These are phyloP conservation scores for Vanderwaltozyma yarrowii DNA, from an alignment of 805 yeast genomes.

Conservation along the genomic window DNA sequence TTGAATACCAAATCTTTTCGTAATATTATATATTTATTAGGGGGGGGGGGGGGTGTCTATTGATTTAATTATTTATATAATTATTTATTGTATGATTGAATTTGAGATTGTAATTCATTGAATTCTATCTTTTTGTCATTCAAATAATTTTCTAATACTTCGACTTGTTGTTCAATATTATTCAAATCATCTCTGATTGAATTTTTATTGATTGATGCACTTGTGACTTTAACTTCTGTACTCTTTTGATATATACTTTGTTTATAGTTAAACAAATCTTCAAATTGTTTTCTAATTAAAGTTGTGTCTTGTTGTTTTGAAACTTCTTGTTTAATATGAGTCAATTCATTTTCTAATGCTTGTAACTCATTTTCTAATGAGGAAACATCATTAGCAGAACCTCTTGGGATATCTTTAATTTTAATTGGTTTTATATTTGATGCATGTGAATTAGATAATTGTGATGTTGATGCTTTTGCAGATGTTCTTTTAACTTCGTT, in stretches of 20 bases:
- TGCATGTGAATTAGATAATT: slow-evolving; percentile 26
- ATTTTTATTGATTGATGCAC: slow-evolving; percentile 30
- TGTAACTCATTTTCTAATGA: slow-evolving; percentile 68
- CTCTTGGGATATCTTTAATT: slow-evolving; percentile 3
- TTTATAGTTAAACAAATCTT: slow-evolving; percentile 73
- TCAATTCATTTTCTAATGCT: slow-evolving; percentile 59
- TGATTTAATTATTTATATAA: not conserved
- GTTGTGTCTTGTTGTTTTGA: slow-evolving; percentile 10
- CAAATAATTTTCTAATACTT: slow-evolving; percentile 59
- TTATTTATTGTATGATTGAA: slow-evolving; percentile 2
- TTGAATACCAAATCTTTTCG: too few species aligned
- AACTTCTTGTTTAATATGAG: slow-evolving; percentile 40
- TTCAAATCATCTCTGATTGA: slow-evolving; percentile 54
- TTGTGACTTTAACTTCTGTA: not conserved
- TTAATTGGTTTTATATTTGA: slow-evolving; percentile 2
- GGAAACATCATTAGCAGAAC: slow-evolving; percentile 50
- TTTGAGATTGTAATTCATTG: slow-evolving; percentile 8
- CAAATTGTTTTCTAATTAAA: slow-evolving; percentile 53
- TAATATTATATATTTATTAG: too few species aligned
- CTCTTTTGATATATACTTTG: slow-evolving; percentile 33
- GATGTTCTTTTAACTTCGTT: slow-evolving; percentile 30
- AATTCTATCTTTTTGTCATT: slow-evolving; percentile 52
- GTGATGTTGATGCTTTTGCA: slow-evolving; percentile 5
- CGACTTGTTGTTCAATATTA: slow-evolving; percentile 67
- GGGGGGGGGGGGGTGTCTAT: too few species aligned